A percentile compares a stretch with the other conserved stretches of the same genome.
Conservation (phyloP, 2,329 filamentous ascomycete species). For the Botrytis galanthina region DNA sequence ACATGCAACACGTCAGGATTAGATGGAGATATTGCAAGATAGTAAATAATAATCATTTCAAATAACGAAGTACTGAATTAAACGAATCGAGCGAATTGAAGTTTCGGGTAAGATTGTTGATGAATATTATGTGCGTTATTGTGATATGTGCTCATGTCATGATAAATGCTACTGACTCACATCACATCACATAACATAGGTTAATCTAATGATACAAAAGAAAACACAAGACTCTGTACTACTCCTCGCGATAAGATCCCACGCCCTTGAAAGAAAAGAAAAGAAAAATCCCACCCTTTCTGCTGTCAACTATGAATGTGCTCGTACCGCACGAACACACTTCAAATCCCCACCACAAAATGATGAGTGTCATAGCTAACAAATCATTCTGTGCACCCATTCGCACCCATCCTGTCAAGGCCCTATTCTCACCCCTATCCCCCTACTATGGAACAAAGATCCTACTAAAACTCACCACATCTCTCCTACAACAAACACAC, state of each 20-base stretch:
- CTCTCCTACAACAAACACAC: slow-evolving; percentile 88
- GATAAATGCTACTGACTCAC: neutral
- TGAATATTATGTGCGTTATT: neutral
- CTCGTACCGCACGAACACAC: neutral
- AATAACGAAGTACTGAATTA: neutral
- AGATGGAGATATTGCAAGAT: neutral
- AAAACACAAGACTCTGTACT: neutral
- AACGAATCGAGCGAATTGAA: neutral
- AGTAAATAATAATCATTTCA: neutral
- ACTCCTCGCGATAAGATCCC: neutral
- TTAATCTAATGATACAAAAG: neutral
- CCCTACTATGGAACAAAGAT: slow-evolving; percentile 71
- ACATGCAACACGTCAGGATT: neutral
- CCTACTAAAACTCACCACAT: slow-evolving; percentile 84
- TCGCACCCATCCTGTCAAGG: no score
- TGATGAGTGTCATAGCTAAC: neutral
- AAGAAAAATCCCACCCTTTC: no score
- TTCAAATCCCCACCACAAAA: neutral
- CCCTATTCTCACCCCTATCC: neutral
- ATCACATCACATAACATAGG: neutral
- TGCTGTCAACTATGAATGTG: neutral
- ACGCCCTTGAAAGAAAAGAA: neutral
- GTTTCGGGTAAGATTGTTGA: neutral
- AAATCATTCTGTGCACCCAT: neutral
- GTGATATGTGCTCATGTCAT: neutral